These are phyloP conservation scores for Thalia dealbata DNA, from an alignment of 176 grass and related monocot species.

Conservation along the genomic window DNA sequence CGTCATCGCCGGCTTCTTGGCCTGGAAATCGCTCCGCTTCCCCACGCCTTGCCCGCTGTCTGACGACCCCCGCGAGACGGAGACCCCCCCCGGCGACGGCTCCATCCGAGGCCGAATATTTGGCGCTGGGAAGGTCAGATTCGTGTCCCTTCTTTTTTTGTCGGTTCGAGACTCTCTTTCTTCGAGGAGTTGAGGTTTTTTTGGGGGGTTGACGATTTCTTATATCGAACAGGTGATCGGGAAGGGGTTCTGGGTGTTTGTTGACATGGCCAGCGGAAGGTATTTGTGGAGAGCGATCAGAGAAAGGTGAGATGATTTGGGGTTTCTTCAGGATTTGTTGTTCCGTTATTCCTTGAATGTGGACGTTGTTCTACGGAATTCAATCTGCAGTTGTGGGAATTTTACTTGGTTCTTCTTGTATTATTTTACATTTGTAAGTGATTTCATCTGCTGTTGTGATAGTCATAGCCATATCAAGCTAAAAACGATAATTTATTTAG, in stretches of 20 bases:
- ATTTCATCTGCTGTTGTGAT: too few species aligned
- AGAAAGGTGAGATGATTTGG: neutral
- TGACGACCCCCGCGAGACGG: neutral
- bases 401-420: neutral
- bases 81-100: neutral
- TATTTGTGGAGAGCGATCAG: conserved; percentile 16
- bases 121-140: neutral
- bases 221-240: neutral
- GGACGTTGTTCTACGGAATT: neutral
- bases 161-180: neutral
- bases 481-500: too few species aligned
- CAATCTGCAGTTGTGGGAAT: neutral
- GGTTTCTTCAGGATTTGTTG: neutral
- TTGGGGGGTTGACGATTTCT: neutral
- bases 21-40: conserved; percentile 3
- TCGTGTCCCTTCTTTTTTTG: neutral
- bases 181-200: neutral
- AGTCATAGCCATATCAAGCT: too few species aligned
- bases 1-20: neutral
- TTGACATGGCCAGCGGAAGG: conserved; percentile 4
- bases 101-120: neutral
- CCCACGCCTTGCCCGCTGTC: neutral
- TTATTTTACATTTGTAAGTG: too few species aligned
- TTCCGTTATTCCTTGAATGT: neutral
- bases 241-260: neutral